Percentiles rank a stretch among this genome's conserved stretches.
Evolutionary conservation across 805 yeast species (phyloP).

Genomic region (Ogataea kodamae): DNA sequence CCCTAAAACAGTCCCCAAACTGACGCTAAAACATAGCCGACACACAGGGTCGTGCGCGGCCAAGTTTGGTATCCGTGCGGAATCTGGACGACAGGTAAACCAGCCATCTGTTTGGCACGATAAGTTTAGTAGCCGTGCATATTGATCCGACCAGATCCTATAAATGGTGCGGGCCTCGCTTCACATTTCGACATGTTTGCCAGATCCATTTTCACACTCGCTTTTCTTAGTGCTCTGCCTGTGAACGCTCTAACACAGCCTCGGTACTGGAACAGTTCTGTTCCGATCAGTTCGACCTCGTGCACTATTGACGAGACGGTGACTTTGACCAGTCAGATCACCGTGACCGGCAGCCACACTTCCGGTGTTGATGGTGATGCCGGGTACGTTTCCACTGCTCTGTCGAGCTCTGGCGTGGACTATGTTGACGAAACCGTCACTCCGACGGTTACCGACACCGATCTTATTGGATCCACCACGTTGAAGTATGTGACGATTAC

Average conservation of each 20-base stretch:
- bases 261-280: conserved; percentile 21
- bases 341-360: conserved; percentile 14
- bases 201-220: no score
- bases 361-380: conserved; percentile 8
- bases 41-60: conserved; percentile 14
- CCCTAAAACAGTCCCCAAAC: no score
- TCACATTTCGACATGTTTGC: no score
- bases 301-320: conserved; percentile 21
- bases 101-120: no score
- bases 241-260: conserved; percentile 14
- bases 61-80: conserved; percentile 10
- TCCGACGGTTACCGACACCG: conserved; percentile 19
- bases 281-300: conserved; percentile 6
- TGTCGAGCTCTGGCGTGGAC: no score
- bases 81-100: conserved; percentile 13
- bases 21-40: no score
- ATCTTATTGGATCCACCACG: conserved; percentile 12
- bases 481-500: conserved; percentile 21
- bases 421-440: conserved; percentile 16
- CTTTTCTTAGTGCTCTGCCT: conserved; percentile 11
- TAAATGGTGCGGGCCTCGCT: conserved; percentile 3
- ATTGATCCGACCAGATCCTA: conserved; percentile 8
- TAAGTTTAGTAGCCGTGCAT: no score
- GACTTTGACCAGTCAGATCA: conserved; percentile 15
- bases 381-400: no score